Evolutionary conservation across 805 yeast genomes (phyloP), one percentile per base, ranked within the genome.

Genomic region (Wickerhamomyces alni): DNA sequence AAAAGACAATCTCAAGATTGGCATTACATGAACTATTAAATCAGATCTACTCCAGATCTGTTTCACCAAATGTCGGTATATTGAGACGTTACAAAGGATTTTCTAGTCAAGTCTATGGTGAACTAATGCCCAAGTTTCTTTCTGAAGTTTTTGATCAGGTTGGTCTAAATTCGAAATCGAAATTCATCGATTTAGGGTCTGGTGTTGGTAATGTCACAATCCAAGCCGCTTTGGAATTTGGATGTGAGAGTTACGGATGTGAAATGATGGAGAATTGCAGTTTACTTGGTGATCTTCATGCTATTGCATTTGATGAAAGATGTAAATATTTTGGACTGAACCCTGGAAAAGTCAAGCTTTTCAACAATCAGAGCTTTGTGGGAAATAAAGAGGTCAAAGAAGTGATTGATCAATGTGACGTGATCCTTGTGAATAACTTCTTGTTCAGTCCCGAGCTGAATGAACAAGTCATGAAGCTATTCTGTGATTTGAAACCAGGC

Each of bases 171-270:
- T 67, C 75, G 2, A 61, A 59, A 2, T 72, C 75, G 33, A 73
- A 67, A n/a, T 88, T 87, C 52, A 77, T 89, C 45, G 97, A 89
- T 61, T 66, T 89, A 18, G 97, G 97, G 0, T 87, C 95, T 0
- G 97, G 97, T 13, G 96, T 89, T 13, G 97, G 96, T 0, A 89
- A 89, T 55, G 87, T 96, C 42, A 82, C 84, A 0, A 71, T 88
- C 31, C 96, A 88, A 58, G 94, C 96, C 0, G 87, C 96, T 0
- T 59, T 89, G 27, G 95, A 88, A 52, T 78, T 75, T 56, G 95
- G 96, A 2, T 83, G 88, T 44, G 69, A 69, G 38, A 81, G 95
- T 58, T 87, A 85, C 53, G 97, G 97, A 1, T 86, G 91, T 60
- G 97, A 89, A 57, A 74, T 89, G 35, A 88, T 88, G 95, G 74